Conservation (phyloP, 2,329 filamentous ascomycete genomes). For the Purpureocillium takamizusanense region DNA sequence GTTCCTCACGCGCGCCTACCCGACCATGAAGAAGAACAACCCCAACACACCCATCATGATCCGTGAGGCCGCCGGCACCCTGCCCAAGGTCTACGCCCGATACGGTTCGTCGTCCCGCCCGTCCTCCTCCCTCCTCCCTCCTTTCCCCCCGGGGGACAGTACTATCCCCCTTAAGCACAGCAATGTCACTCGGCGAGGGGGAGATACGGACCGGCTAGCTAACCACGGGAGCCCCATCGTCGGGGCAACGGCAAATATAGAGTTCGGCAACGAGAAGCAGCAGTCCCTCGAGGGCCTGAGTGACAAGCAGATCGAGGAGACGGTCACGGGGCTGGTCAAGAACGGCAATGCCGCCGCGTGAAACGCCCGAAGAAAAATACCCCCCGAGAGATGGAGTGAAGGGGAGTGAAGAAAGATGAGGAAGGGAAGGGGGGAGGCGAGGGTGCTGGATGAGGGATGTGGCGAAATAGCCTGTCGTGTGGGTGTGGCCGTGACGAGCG, state of each 20-base stretch:
- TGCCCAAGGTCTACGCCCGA: constrained; percentile 83
- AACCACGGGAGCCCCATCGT: too few species aligned
- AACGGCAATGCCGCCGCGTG: constrained; percentile 1
- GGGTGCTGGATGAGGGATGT: too few species aligned
- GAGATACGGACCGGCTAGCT: too few species aligned
- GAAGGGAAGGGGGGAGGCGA: too few species aligned
- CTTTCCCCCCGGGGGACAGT: background rate
- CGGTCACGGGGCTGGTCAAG: constrained; percentile 47
- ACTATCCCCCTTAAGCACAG: background rate
- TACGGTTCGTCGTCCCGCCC: constrained; percentile 53
- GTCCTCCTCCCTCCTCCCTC: background rate
- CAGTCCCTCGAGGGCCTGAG: constrained; percentile 49
- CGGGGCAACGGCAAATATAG: constrained; percentile 27
- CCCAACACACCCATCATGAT: constrained; percentile 89
- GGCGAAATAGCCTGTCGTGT: too few species aligned
- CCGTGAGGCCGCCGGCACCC: constrained; percentile 77
- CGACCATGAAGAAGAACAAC: constrained; percentile 99
- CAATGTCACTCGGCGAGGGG: too few species aligned
- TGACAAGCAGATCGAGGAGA: constrained; percentile 53
- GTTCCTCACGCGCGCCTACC: constrained; percentile 86
- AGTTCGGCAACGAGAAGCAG: constrained; percentile 48
- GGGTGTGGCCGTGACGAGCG: too few species aligned
- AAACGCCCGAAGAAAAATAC: background rate
- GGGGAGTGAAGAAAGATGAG: too few species aligned
- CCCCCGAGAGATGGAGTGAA: too few species aligned